phyloP scores from a whole-genome alignment of 2,329 filamentous ascomycete species.

The Ascochyta koolunga region DNA sequence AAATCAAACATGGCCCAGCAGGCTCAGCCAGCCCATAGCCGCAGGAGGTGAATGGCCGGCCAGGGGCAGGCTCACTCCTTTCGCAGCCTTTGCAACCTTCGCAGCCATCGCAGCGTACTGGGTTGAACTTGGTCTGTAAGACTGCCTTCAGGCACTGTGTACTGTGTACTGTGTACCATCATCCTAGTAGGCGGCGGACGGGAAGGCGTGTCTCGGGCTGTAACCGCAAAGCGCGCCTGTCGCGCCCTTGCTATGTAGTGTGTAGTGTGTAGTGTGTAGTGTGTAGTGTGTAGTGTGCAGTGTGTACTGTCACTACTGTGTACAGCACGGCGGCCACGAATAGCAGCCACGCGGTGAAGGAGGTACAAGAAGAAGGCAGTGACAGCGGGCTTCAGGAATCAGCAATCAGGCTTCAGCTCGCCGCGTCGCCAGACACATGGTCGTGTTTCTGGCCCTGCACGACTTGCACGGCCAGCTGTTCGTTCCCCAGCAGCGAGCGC shows the following conservation, averaged over 20 bases:
- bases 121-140: not conserved
- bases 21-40: slow-evolving; percentile 24
- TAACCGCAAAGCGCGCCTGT: slow-evolving; percentile 15
- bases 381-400: slow-evolving; percentile 17
- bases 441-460: slow-evolving; percentile 18
- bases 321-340: slow-evolving; percentile 15
- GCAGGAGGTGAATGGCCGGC: not conserved
- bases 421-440: slow-evolving; percentile 7
- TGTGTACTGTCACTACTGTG: no score
- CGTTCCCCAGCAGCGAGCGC: slow-evolving; percentile 23
- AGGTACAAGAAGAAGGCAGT: slow-evolving; percentile 6
- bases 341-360: slow-evolving; percentile 14
- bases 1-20: slow-evolving; percentile 32
- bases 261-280: no score
- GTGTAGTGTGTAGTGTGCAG: no score
- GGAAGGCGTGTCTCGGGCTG: slow-evolving; percentile 20
- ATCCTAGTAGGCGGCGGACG: slow-evolving; percentile 26
- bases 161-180: slow-evolving; percentile 21
- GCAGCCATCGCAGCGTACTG: not conserved
- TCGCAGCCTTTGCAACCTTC: not conserved
- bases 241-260: no score
- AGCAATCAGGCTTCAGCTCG: slow-evolving; percentile 18
- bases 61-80: no score
- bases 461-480: slow-evolving; percentile 9
- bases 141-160: slow-evolving; percentile 4